These are phyloP conservation scores for Paragyromitra xinjiangensis DNA, from an alignment of 495 filamentous ascomycete genomes.

Conservation along the genomic window DNA sequence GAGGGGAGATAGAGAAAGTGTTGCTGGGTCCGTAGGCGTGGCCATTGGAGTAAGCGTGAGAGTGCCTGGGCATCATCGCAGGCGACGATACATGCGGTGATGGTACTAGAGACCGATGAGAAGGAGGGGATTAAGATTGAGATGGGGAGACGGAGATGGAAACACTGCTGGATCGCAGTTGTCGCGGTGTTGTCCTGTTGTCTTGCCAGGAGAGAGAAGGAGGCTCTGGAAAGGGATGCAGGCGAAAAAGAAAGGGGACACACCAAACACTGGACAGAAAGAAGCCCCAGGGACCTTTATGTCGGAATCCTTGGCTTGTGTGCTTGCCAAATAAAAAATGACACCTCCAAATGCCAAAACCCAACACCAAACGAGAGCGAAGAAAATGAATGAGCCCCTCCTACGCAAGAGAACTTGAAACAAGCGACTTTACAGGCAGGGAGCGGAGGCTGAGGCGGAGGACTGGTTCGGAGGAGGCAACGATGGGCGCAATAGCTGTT, in stretches of 20 bases:
- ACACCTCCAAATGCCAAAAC: slow-evolving; percentile 3
- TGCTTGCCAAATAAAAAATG: not conserved
- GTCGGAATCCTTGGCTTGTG: slow-evolving; percentile 21
- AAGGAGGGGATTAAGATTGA: not conserved
- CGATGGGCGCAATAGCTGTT: slow-evolving; percentile 4
- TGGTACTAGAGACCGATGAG: slow-evolving; percentile 19
- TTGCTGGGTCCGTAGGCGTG: slow-evolving; percentile 70
- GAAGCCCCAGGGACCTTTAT: slow-evolving; percentile 31
- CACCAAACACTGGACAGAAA: slow-evolving; percentile 1
- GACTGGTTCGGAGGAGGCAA: slow-evolving; percentile 23
- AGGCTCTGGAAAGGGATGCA: slow-evolving; percentile 50
- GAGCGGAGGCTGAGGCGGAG: slow-evolving; percentile 7
- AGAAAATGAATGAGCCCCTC: not conserved
- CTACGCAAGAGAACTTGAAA: slow-evolving; percentile 9
- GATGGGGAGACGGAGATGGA: slow-evolving; percentile 5
- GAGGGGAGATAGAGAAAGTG: slow-evolving; percentile 87
- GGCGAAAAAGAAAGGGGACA: slow-evolving; percentile 51
- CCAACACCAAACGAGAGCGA: not conserved
- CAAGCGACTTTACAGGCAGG: slow-evolving; percentile 23
- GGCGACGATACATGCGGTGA: slow-evolving; percentile 50
- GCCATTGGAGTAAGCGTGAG: slow-evolving; percentile 77
- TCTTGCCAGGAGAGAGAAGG: slow-evolving; percentile 25
- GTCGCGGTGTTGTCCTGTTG: slow-evolving; percentile 41
- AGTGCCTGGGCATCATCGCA: slow-evolving; percentile 58
- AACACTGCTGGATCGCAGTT: slow-evolving; percentile 22